Base-by-base conservation (phyloP, 202 grass and related monocot genomes). In the Zizania palustris region DNA sequence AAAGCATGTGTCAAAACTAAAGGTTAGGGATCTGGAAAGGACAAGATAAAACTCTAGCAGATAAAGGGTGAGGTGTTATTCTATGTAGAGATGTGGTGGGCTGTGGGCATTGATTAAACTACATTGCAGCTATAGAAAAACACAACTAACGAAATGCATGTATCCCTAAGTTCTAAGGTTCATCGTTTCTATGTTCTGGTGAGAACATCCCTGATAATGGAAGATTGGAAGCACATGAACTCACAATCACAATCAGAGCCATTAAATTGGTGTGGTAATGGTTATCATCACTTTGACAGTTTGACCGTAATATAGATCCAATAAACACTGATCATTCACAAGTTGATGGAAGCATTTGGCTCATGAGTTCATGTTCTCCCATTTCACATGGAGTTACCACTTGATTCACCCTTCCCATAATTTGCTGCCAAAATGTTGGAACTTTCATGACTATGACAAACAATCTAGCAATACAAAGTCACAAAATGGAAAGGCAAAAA, bases 311-410 rank as follows among this genome's bases (percentile, higher is more conserved):
- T 40, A 65, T 19, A 34, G n/a, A 37, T 66, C 1, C 2, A 3
- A 73, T 22, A 72, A 56, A 65, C 54, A 60, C 4, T 0, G 51
- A 45, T 78, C 22, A 57, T 63, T 55, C 42, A 44, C 16, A 78
- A 45, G 28, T 66, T 65, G 36, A 65, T 55, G 65, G 11, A 70
- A 44, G 77, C 65, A 33, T 51, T 71, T 5, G 7, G 11, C 54
- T 69, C 33, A 84, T 14, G 49, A 45, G 7, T 84, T 45, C n/a
- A 58, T 14, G 42, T 80, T 80, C 18, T 39, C 35, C 10, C 42
- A 70, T 48, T 21, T 79, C 20, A 39, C 3, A 7, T 11, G 41
- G 40, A 35, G 46, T 68, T 62, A 48, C 45, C 41, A 79, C 16
- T 42, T 11, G 35, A 49, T 44, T 16, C 34, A 71, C 3, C 8